A percentile compares a stretch with the other conserved stretches of the same genome.
phyloP scores from a whole-genome alignment of 306 rosid species.

The Vicia faba region DNA sequence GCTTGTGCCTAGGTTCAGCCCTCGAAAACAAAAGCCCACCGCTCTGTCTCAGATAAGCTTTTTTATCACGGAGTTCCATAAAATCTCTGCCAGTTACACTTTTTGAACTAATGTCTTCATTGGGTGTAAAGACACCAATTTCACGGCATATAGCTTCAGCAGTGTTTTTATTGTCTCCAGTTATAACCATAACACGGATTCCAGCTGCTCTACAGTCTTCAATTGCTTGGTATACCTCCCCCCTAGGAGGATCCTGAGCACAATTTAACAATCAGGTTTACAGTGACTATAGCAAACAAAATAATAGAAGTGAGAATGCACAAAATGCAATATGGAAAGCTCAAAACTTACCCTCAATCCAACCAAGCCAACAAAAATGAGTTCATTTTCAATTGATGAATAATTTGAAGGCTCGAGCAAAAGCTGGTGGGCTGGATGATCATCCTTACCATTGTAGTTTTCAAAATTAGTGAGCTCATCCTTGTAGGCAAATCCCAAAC shows the following conservation, averaged over 20 bases:
- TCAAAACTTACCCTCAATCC: constrained; percentile 82
- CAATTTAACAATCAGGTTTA: constrained; percentile 31
- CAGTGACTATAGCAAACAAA: constrained; percentile 26
- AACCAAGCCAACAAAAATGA: constrained; percentile 80
- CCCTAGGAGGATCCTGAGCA: constrained; percentile 88
- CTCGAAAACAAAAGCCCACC: constrained; percentile 94
- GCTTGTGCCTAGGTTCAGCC: constrained; percentile 97
- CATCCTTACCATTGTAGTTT: constrained; percentile 69
- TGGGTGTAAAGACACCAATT: constrained; percentile 75
- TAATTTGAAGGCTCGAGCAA: constrained; percentile 85
- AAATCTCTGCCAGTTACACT: constrained; percentile 85
- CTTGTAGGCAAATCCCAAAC: constrained; percentile 95
- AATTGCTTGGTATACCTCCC: constrained; percentile 81
- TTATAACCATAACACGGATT: constrained; percentile 90
- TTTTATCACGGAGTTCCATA: constrained; percentile 58
- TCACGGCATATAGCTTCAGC: constrained; percentile 96
- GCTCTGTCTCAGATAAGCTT: constrained; percentile 57
- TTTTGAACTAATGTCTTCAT: constrained; percentile 63
- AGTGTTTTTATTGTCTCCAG: constrained; percentile 91
- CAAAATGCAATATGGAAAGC: constrained; percentile 14
- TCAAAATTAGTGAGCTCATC: constrained; percentile 59
- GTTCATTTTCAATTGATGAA: constrained; percentile 74
- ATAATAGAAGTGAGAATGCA: neutral
- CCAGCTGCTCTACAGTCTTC: constrained; percentile 96
- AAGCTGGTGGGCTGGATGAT: constrained; percentile 88